phyloP scores from a whole-genome alignment of 345 rosid species.

The Arabidopsis arenosa region DNA sequence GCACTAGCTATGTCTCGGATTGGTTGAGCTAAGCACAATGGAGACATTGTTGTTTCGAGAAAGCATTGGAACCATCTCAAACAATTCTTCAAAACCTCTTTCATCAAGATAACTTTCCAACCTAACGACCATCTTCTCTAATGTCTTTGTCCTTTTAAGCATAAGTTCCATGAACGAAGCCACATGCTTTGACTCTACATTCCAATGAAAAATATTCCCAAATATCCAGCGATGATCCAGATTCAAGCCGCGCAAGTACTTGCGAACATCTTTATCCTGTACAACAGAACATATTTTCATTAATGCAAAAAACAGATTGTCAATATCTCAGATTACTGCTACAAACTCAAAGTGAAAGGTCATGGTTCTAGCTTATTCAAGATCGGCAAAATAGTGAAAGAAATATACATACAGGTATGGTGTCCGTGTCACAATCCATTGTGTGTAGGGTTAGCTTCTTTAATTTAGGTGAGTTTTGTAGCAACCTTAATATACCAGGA shows the following conservation, averaged over 20 bases:
- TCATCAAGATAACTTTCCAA: neutral
- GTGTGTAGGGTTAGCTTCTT: slow-evolving; percentile 1
- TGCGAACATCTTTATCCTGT: neutral
- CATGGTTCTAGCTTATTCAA: neutral
- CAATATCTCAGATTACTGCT: neutral
- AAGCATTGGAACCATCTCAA: slow-evolving; percentile 11
- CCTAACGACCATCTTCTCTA: slow-evolving; percentile 8
- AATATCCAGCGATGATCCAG: neutral
- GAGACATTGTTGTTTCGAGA: slow-evolving; percentile 20
- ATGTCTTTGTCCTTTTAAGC: slow-evolving; percentile 19
- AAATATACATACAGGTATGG: too few relatives aligned
- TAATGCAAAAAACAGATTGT: neutral
- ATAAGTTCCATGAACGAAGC: slow-evolving; percentile 1
- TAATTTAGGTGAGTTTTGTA: slow-evolving; percentile 19
- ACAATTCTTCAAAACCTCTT: neutral
- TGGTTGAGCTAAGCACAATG: slow-evolving; percentile 2
- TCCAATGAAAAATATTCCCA: neutral
- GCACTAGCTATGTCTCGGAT: too few relatives aligned
- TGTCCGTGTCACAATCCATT: neutral
- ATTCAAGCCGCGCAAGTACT: neutral
- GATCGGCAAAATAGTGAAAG: too few relatives aligned
- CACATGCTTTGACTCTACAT: slow-evolving; percentile 5
- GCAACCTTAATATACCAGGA: neutral
- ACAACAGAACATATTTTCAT: neutral
- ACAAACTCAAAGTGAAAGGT: neutral